phyloP scores from a whole-genome alignment of 1,284 basidiomycete species.

The Puccinia horiana region DNA sequence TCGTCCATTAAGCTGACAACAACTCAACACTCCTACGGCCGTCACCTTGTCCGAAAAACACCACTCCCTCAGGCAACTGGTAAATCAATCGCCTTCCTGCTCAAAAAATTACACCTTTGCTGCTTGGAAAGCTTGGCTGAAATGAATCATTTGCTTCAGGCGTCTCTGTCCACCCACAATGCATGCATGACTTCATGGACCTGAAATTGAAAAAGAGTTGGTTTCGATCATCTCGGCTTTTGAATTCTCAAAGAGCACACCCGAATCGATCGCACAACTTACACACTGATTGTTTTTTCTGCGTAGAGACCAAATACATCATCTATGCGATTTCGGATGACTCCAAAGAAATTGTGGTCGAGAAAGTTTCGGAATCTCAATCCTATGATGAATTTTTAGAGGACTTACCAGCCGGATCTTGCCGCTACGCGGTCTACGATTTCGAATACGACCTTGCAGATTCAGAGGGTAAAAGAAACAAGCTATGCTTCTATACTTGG shows the following conservation, averaged over 20 bases:
- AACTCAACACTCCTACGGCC: not conserved
- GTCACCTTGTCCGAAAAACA: not conserved
- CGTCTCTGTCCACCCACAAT: conserved; percentile 67
- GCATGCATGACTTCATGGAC: conserved; percentile 69
- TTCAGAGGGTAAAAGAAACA: conserved; percentile 81
- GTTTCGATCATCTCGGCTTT: conserved; percentile 29
- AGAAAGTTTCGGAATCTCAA: conserved; percentile 64
- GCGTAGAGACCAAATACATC: conserved; percentile 73
- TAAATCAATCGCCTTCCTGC: not conserved
- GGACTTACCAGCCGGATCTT: conserved; percentile 74
- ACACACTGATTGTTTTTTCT: not conserved
- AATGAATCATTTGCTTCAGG: conserved; percentile 67
- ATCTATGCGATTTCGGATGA: conserved; percentile 72
- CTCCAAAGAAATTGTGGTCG: conserved; percentile 74
- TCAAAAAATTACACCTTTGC: not conserved
- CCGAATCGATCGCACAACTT: not conserved
- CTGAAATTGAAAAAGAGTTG: conserved; percentile 77
- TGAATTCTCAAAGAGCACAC: not conserved
- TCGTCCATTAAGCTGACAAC: not conserved
- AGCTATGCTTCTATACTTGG: conserved; percentile 84
- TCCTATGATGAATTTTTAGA: conserved; percentile 77
- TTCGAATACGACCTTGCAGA: conserved; percentile 72
- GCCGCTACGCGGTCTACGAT: conserved; percentile 90
- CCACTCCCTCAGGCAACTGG: not conserved
- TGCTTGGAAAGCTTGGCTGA: not conserved